Percentiles rank a stretch among this genome's conserved stretches.
phyloP scores from a whole-genome alignment of 1,139 yeast genomes.

The Candida sanyaensis region DNA sequence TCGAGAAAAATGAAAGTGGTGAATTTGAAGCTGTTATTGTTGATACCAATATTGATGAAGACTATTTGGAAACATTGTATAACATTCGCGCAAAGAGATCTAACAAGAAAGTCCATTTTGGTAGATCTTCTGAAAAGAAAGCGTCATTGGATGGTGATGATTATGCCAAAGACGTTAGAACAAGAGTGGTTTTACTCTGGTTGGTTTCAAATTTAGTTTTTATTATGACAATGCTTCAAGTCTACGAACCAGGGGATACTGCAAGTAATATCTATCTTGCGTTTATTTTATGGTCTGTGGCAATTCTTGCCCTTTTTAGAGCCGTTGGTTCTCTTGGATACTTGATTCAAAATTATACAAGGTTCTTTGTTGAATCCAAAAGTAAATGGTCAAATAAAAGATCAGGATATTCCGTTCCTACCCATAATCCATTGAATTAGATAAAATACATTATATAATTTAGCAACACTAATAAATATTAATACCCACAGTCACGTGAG shows the following conservation, averaged over 20 bases:
- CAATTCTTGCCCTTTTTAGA: constrained; percentile 75
- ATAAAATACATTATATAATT: not conserved
- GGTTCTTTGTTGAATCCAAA: constrained; percentile 42
- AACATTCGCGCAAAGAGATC: constrained; percentile 76
- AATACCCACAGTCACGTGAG: not conserved
- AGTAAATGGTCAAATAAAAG: constrained; percentile 46
- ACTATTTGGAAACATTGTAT: constrained; percentile 74
- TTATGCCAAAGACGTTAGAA: constrained; percentile 91
- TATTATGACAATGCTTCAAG: constrained; percentile 84
- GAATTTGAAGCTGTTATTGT: constrained; percentile 91
- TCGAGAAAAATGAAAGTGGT: constrained; percentile 49
- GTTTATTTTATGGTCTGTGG: constrained; percentile 89
- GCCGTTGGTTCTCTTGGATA: constrained; percentile 77
- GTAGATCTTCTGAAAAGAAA: constrained; percentile 36
- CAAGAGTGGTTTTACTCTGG: constrained; percentile 93
- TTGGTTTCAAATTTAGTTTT: constrained; percentile 76
- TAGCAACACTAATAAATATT: not conserved
- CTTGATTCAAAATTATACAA: constrained; percentile 45
- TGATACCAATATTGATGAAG: constrained; percentile 87
- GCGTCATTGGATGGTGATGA: constrained; percentile 66
- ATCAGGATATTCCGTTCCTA: constrained; percentile 38
- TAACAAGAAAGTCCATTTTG: constrained; percentile 51
- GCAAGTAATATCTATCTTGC: constrained; percentile 69
- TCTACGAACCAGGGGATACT: constrained; percentile 65
- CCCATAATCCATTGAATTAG: constrained; percentile 35